These are phyloP conservation scores for Claviceps sp. DNA, from an alignment of 2,329 filamentous ascomycete species.

Conservation along the genomic window DNA sequence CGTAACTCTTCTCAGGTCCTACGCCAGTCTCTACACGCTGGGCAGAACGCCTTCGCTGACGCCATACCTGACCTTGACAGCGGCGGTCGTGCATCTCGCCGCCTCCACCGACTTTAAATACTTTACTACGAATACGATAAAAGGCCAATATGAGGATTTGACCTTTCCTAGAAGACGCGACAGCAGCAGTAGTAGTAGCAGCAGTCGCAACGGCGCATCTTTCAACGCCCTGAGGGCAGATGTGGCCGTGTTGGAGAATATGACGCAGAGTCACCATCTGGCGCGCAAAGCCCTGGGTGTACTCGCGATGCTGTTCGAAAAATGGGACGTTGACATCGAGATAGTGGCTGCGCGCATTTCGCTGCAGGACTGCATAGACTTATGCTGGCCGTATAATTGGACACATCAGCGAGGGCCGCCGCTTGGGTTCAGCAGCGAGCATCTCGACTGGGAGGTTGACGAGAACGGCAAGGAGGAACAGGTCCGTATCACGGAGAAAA, in stretches of 20 bases:
- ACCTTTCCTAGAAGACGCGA: not conserved
- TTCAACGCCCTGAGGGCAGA: slow-evolving; percentile 35
- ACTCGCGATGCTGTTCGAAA: slow-evolving; percentile 38
- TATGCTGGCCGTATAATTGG: not conserved
- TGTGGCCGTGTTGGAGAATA: slow-evolving; percentile 42
- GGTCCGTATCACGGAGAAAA: not conserved
- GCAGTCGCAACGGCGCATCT: not conserved
- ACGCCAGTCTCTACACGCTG: slow-evolving; percentile 42
- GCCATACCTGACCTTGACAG: slow-evolving; percentile 44
- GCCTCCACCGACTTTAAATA: slow-evolving; percentile 14
- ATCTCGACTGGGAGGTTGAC: not conserved
- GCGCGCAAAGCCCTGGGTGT: slow-evolving; percentile 46
- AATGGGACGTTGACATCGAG: slow-evolving; percentile 42
- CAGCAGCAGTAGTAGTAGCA: too few relatives aligned
- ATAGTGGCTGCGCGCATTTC: slow-evolving; percentile 20
- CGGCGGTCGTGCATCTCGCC: slow-evolving; percentile 44
- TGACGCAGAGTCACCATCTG: slow-evolving; percentile 46
- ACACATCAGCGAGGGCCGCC: not conserved
- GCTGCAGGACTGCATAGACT: slow-evolving; percentile 18
- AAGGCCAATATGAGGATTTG: not conserved
- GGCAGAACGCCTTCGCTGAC: slow-evolving; percentile 43
- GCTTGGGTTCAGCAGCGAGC: not conserved
- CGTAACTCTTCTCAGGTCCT: slow-evolving; percentile 38
- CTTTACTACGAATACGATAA: not conserved
- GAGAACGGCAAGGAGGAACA: not conserved